Percentiles rank a stretch among this genome's conserved stretches.
Evolutionary conservation across 2,329 filamentous ascomycete species (phyloP).

Genomic region (Pseudocercospora macadamiae): DNA sequence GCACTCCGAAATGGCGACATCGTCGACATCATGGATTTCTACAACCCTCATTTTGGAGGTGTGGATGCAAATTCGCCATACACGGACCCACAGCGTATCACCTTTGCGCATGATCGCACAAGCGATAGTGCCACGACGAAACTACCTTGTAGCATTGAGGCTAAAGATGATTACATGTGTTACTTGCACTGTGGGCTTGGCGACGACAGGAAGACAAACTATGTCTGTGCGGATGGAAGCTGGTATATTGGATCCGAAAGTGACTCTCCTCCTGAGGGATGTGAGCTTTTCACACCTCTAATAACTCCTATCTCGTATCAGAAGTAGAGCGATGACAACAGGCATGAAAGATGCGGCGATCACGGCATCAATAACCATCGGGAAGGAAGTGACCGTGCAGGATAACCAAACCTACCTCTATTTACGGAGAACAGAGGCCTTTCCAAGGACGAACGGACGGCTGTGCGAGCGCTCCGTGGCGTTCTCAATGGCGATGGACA

Average conservation of each 20-base stretch:
- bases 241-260: conserved; percentile 1
- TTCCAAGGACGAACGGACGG: no score
- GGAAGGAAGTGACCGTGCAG: no score
- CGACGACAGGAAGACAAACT: not conserved
- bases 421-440: no score
- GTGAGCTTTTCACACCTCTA: not conserved
- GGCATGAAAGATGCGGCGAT: no score
- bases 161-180: conserved; percentile 7
- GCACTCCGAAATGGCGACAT: not conserved
- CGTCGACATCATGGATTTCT: not conserved
- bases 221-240: conserved; percentile 1
- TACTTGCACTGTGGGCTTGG: not conserved
- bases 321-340: not conserved
- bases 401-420: no score
- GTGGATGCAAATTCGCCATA: not conserved
- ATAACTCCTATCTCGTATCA: not conserved
- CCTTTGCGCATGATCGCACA: not conserved
- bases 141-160: not conserved
- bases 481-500: no score
- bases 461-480: no score
- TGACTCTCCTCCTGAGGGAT: not conserved
- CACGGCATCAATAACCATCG: no score
- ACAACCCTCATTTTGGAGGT: not conserved
- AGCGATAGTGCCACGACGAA: not conserved
- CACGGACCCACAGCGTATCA: not conserved